Evolutionary conservation across 495 filamentous ascomycete genomes (phyloP), one percentile per base, ranked within the genome.

Genomic region (Neurospora hispaniola): DNA sequence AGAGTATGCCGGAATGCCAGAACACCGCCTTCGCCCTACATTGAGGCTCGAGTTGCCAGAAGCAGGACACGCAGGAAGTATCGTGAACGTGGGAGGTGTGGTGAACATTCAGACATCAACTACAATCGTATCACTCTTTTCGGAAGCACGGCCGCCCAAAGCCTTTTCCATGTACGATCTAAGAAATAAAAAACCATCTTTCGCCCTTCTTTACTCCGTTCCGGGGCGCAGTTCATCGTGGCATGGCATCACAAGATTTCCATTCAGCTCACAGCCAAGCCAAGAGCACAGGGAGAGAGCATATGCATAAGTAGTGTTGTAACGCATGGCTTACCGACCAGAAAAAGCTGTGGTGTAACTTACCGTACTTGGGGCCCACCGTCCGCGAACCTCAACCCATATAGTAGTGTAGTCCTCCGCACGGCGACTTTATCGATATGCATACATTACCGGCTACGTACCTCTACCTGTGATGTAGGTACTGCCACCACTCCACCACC

Each of bases 401-500:
- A 38, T 38, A 38, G 35, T 38, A 38, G 35, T 38, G 35, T 38
- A 38, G 35, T 6, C 35, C 5, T 38, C 27, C 27, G 54, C 54
- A 62, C 46, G 20, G 27, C 1, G 39, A 39, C 39, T 39, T 23
- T 62, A 62, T 23, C 43, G 43, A 18, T 46, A 62, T 62, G 31
- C 48, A 23, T 62, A 62, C 48, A 23, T 8, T 62, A 62, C 27
- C 54, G 54, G 54, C 31, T 62, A 35, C 54, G 39, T 39, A 8
- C 39, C 39, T 38, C 39, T 0, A 39, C 39, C 39, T 39, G 39
- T 38, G 35, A 38, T 38, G 54, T 62, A 62, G 10, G 48, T 62
- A 62, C 48, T 10, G 27, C 81, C 83, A 88, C 85, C 41, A 82
- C 82, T 75, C 90, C 89, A 20, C 90, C 92, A 73, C 90, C 91